A percentile compares a stretch with the other conserved stretches of the same genome.
Evolutionary conservation across 495 filamentous ascomycete genomes (phyloP).

Genomic region (Friedmanniomyces simplex): DNA sequence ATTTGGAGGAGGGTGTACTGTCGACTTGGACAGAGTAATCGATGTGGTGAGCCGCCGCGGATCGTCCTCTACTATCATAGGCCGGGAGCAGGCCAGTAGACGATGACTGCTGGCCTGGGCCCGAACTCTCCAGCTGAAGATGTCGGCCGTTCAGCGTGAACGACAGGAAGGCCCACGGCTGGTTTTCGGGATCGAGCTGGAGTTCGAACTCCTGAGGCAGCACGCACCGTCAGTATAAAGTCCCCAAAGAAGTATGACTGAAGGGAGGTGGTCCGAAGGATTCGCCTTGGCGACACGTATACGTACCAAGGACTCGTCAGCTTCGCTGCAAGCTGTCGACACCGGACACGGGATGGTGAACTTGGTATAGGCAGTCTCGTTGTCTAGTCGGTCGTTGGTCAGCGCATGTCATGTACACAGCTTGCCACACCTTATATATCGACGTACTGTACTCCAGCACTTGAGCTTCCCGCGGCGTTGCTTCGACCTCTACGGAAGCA

Average conservation of each 20-base stretch:
- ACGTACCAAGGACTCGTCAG: slow-evolving; percentile 32
- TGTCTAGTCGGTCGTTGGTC: slow-evolving; percentile 1
- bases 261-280: neutral
- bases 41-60: neutral
- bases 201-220: slow-evolving; percentile 25
- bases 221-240: neutral
- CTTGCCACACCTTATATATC: neutral
- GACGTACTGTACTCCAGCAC: slow-evolving; percentile 8
- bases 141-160: slow-evolving; percentile 1
- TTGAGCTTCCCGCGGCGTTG: neutral
- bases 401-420: neutral
- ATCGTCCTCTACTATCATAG: neutral
- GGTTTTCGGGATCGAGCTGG: neutral
- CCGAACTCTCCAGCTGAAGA: neutral
- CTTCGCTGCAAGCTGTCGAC: slow-evolving; percentile 23
- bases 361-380: slow-evolving; percentile 20
- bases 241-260: neutral
- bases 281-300: slow-evolving; percentile 26
- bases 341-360: slow-evolving; percentile 25
- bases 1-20: neutral
- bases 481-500: neutral
- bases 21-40: neutral
- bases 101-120: neutral
- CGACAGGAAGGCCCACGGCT: neutral
- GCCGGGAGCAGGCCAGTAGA: neutral